Base-by-base conservation (phyloP, 2,329 filamentous ascomycete genomes). In the Fusarium pseudocircinatum region DNA sequence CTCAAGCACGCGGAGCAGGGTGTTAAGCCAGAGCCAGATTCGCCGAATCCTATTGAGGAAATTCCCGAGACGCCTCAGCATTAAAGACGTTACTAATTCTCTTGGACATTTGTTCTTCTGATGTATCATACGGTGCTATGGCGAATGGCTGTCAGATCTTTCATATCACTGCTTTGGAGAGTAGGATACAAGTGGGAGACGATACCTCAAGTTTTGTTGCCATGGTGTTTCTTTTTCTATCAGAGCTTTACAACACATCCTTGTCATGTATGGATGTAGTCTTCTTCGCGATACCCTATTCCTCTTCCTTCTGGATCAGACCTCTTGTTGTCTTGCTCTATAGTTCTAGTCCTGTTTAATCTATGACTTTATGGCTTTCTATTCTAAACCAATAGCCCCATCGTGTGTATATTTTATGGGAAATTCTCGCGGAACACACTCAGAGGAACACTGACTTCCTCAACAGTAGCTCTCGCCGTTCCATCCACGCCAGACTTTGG, bases 371-470 rank as follows among this genome's bases (percentile, higher is more conserved):
- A 53, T 68, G 50, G 62, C 67, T 67, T 26, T 56, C 57, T 68
- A 42, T 50, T 56, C 30, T 40, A 37, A 46, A 40, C 28, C 24
- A 22, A 44, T 9, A 30, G 14, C 43, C 54, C 61, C 39, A 58
- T 37, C 68, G 14, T 22, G 10, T 42, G n/a, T 16, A 15, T 53
- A 16, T 36, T 26, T 47, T 43, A 66, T 10, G 63, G 44, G 24
- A 82, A 82, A 16, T 62, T 73, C 59, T 79, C 75, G 16, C 81
- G 78, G 60, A 87, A 86, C 36, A 80, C 80, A 1, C 70, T 78
- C 18, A 89, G 54, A 6, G 83, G 69, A 24, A 89, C 84, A 26
- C 82, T 80, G 67, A 83, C 81, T 52, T 89, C 84, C 28, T 79
- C 79, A 50, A 90, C 69, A 30, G 50, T 71, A 6, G 82, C 79